Percentiles rank a stretch among this genome's conserved stretches.
These are phyloP conservation scores for Ulota crispa DNA, from an alignment of 225 moss, liverwort and hornwort genomes.

Conservation along the genomic window DNA sequence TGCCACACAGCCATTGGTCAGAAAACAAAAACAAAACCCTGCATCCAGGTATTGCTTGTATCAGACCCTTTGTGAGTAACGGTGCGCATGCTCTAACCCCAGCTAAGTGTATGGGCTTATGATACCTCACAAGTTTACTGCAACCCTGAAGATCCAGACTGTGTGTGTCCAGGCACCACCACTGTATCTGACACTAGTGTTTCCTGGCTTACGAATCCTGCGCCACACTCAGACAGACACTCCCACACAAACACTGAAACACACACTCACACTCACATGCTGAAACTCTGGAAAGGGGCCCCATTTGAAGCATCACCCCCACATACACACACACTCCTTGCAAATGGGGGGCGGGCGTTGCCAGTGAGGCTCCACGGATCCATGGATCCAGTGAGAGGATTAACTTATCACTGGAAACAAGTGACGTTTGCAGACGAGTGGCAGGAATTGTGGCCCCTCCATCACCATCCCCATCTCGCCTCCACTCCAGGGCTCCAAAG, in stretches of 20 bases:
- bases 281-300: background rate
- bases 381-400: background rate
- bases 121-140: background rate
- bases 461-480: background rate
- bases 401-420: background rate
- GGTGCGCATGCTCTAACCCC: too few species aligned
- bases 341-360: background rate
- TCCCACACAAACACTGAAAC: too few species aligned
- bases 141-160: background rate
- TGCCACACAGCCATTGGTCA: too few species aligned
- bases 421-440: background rate
- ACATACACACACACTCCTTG: too few species aligned
- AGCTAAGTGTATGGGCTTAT: too few species aligned
- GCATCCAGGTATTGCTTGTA: too few species aligned
- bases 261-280: too few species aligned
- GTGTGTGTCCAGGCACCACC: background rate
- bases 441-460: conserved; percentile 13
- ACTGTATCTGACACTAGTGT: conserved; percentile 21
- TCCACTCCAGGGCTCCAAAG: background rate
- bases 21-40: too few species aligned
- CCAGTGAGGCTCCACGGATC: conserved; percentile 3
- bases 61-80: too few species aligned
- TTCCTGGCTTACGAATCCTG: conserved; percentile 9
- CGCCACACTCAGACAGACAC: background rate
- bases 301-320: too few species aligned